Conservation (phyloP, 441 rosid genomes). For the Gossypium armourianum region DNA sequence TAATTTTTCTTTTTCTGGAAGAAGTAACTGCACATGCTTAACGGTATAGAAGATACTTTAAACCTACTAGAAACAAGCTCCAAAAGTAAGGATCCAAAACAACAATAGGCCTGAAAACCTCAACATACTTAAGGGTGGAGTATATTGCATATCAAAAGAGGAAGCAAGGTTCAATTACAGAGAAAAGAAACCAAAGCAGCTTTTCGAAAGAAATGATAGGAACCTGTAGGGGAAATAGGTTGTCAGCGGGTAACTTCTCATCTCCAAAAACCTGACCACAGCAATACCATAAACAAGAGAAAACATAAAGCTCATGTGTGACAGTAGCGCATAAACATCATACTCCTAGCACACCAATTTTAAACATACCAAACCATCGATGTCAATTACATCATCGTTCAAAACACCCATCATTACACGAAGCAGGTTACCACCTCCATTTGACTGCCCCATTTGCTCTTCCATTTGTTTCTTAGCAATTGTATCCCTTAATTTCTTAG, state of each 20-base stretch:
- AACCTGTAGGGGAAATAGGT: conserved; percentile 91
- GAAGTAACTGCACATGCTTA: not conserved
- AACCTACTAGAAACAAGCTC: not conserved
- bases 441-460: conserved; percentile 59
- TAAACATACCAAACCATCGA: conserved; percentile 80
- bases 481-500: conserved; percentile 77
- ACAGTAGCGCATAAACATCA: not conserved
- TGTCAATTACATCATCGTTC: conserved; percentile 86
- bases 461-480: conserved; percentile 92
- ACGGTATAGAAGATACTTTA: not conserved
- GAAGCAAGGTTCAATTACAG: conserved; percentile 5
- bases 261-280: conserved; percentile 65
- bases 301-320: not conserved
- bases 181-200: conserved; percentile 9
- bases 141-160: not conserved
- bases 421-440: conserved; percentile 74
- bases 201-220: not conserved
- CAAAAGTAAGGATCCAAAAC: not conserved
- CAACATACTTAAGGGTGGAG: not conserved
- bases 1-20: not conserved
- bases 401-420: conserved; percentile 83
- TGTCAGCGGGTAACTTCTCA: conserved; percentile 60
- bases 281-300: conserved; percentile 6
- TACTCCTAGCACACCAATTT: conserved; percentile 46
- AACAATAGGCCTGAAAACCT: not conserved